Evolutionary conservation across 768 basidiomycete genomes (phyloP).

Genomic region (Asterophora lycoperdoides): DNA sequence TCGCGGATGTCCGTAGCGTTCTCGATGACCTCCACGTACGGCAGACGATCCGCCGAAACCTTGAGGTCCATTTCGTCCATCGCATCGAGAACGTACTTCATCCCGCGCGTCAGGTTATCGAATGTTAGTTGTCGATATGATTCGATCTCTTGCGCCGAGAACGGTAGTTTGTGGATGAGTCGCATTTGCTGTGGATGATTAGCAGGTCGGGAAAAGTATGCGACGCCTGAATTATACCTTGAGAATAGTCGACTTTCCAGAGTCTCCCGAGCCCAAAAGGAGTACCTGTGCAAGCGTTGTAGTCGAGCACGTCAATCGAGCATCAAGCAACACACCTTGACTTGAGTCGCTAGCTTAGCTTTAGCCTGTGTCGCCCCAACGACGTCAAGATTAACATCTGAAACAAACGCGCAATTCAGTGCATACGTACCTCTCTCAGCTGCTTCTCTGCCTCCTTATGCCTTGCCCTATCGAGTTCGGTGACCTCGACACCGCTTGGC

Average conservation of each 20-base stretch:
- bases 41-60: slow-evolving; percentile 56
- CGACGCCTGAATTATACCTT: slow-evolving; percentile 47
- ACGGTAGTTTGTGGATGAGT: slow-evolving; percentile 85
- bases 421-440: slow-evolving; percentile 60
- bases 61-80: slow-evolving; percentile 87
- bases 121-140: slow-evolving; percentile 89
- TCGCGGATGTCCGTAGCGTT: slow-evolving; percentile 70
- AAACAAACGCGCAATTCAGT: background rate
- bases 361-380: slow-evolving; percentile 52
- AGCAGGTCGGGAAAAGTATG: background rate
- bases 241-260: slow-evolving; percentile 89
- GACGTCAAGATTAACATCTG: slow-evolving; percentile 3
- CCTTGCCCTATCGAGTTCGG: slow-evolving; percentile 62
- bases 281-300: slow-evolving; percentile 51
- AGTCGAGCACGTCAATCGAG: background rate
- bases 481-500: slow-evolving; percentile 47
- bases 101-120: slow-evolving; percentile 84
- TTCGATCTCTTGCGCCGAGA: slow-evolving; percentile 79
- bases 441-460: slow-evolving; percentile 74
- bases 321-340: slow-evolving; percentile 52
- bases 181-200: slow-evolving; percentile 81
- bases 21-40: slow-evolving; percentile 60
- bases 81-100: slow-evolving; percentile 77
- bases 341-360: slow-evolving; percentile 62
- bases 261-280: slow-evolving; percentile 89